Conservation (phyloP, 2,329 filamentous ascomycete genomes). For the Rachicladosporium sp. region DNA sequence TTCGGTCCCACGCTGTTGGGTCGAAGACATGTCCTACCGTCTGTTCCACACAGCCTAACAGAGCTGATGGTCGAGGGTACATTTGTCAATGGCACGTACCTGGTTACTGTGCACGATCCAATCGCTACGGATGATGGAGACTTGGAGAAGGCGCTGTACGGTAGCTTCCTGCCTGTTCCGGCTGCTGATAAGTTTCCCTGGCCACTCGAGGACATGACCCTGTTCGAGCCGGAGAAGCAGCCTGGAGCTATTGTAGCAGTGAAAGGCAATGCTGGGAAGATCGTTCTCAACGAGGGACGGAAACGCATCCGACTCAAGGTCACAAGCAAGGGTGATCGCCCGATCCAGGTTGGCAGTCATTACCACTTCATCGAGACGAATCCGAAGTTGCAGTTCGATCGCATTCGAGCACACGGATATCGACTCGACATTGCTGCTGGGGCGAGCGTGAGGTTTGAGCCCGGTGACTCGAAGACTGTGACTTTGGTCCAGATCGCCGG, state of each 20-base stretch:
- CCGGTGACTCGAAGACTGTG: slow-evolving; percentile 78
- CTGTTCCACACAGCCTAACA: slow-evolving; percentile 63
- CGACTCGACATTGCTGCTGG: slow-evolving; percentile 78
- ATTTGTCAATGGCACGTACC: slow-evolving; percentile 78
- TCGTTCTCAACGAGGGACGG: slow-evolving; percentile 60
- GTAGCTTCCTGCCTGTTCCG: slow-evolving; percentile 77
- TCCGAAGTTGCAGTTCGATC: slow-evolving; percentile 74
- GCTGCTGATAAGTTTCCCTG: slow-evolving; percentile 47
- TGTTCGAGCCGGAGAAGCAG: slow-evolving; percentile 52
- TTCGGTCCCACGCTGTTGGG: slow-evolving; percentile 87
- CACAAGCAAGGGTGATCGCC: slow-evolving; percentile 72
- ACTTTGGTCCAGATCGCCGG: slow-evolving; percentile 80
- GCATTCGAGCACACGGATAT: slow-evolving; percentile 64
- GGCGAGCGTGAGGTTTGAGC: slow-evolving; percentile 82
- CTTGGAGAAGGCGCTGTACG: slow-evolving; percentile 75
- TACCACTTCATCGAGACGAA: slow-evolving; percentile 92
- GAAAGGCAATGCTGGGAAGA: slow-evolving; percentile 40
- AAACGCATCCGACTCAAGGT: slow-evolving; percentile 61
- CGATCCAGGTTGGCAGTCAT: slow-evolving; percentile 78
- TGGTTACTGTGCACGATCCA: slow-evolving; percentile 87
- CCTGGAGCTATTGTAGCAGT: slow-evolving; percentile 66
- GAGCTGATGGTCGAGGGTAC: slow-evolving; percentile 92
- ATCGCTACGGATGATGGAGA: slow-evolving; percentile 78
- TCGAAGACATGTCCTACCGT: slow-evolving; percentile 77
- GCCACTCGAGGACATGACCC: slow-evolving; percentile 39